Evolutionary conservation across 768 basidiomycete species (phyloP), one percentile per base, ranked within the genome.

Genomic region (Boletus rubescentipes): DNA sequence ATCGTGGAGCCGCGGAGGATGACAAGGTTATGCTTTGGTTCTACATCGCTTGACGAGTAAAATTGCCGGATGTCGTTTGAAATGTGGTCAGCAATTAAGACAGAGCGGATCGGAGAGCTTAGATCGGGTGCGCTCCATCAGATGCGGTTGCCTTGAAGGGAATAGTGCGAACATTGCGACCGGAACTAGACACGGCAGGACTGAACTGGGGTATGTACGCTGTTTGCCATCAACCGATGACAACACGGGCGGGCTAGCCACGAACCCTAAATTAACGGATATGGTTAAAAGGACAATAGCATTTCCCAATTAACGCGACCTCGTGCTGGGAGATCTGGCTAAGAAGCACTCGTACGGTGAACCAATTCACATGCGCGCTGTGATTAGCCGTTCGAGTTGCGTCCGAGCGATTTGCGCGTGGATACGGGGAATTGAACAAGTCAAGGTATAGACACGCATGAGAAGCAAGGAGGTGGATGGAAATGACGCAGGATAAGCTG

Each of bases 201-300:
- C 26, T 26, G 26, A 29, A 51, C 53, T 61, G 59, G 59, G 54
- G 66, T 57, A n/a, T n/a, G n/a, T n/a, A 61, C 62, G 54, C 54
- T 51, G 49, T 59, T 57, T 57, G 42, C 53, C 65, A 67, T 60
- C 55, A 55, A 8, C 45, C 42, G 45, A 57, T 55, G 58, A 60
- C 54, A 53, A 30, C 58, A 52, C 50, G 21, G 35, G 16, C 40
- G 40, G 58, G 9, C 51, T 41, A 26, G 55, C 45, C 36, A 49
- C 55, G 54, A 67, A 69, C 67, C 65, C 66, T 67, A 68, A 69
- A 60, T 55, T 53, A 62, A 60, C 65, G 67, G 69, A 69, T 63
- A 47, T 67, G 55, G 59, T 51, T 32, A 65, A 67, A 54, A 51
- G 51, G 48, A 58, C 65, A 42, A 51, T 39, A 41, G 38, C 20